Base-by-base conservation (phyloP, 805 yeast genomes). In the Brettanomyces sp. region DNA sequence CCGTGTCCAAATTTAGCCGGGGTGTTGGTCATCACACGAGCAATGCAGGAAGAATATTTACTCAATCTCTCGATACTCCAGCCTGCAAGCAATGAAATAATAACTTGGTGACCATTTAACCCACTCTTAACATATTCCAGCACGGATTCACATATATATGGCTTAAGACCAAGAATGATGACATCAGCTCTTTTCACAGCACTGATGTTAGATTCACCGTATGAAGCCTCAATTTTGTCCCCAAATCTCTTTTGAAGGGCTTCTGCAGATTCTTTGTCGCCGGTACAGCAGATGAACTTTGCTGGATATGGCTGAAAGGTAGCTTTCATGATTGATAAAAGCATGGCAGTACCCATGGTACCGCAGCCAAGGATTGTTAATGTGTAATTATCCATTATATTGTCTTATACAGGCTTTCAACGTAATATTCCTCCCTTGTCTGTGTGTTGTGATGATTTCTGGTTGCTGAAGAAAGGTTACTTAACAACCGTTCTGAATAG, bases 21-120 rank as follows among this genome's bases (percentile, higher is more conserved):
- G 0, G 99, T 93, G 67, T 91, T 93, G 41, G 99, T 91, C 95
- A 95, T 90, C n/a, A 95, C 95, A 51, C 95, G 76, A 22, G 95
- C 86, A 32, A 91, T 80, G 48, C 72, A 68, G 5, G 73, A 68
- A 8, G 85, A 69, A 39, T 78, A 74, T 18, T 61, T 51, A 12
- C 30, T n/a, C 54, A 89, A 72, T 60, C 85, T 85, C 18, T 70
- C 79, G 50, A 90, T 80, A 14, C 95, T 86, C 77, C 88, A 85
- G 12, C 99, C 99, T 3, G 99, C 98, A 55, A 89, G 79, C 50
- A 93, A 68, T 4, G 96, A 86, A 47, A 91, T 81, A 25, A 91
- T 61, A 39, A 61, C 43, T 42, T 60, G 58, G 11, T 53, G 45
- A 8, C 54, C 54, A n/a, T 49, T 51, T 49, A 88, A 69, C 2